Conservation (phyloP, 2,329 filamentous ascomycete genomes). For the Pyrenophora seminiperda region DNA sequence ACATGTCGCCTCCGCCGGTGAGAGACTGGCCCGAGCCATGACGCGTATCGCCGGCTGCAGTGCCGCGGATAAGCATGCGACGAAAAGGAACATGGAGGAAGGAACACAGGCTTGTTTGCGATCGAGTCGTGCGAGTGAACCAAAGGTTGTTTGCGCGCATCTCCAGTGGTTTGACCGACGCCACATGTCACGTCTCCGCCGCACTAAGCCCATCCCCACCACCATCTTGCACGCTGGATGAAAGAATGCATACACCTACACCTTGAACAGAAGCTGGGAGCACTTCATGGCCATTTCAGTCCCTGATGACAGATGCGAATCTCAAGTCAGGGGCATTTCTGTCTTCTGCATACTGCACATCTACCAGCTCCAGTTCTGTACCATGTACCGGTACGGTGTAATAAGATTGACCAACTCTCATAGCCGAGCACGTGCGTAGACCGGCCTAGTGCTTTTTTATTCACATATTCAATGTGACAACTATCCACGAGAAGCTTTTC, state of each 20-base stretch:
- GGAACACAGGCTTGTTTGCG: background rate
- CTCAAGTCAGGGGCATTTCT: no score
- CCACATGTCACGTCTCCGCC: background rate
- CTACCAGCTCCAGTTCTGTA: no score
- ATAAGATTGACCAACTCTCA: no score
- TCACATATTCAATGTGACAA: no score
- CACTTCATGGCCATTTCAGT: background rate
- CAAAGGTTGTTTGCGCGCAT: background rate
- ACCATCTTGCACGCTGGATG: background rate
- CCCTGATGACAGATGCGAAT: no score
- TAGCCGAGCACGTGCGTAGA: no score
- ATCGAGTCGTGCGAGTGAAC: background rate
- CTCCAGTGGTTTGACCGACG: constrained; percentile 10
- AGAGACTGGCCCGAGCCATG: constrained; percentile 15
- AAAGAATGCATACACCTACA: background rate
- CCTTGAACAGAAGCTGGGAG: background rate
- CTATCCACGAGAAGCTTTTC: no score
- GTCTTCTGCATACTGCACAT: no score
- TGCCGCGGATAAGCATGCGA: constrained; percentile 1
- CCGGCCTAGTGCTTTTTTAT: no score
- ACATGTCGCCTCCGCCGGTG: constrained; percentile 20
- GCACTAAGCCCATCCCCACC: constrained; percentile 2
- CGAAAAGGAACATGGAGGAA: background rate
- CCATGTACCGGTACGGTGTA: no score
- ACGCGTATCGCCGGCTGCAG: constrained; percentile 7